These are phyloP conservation scores for Brachypodium distachyon DNA, from an alignment of 202 grass and related monocot species.

Conservation along the genomic window DNA sequence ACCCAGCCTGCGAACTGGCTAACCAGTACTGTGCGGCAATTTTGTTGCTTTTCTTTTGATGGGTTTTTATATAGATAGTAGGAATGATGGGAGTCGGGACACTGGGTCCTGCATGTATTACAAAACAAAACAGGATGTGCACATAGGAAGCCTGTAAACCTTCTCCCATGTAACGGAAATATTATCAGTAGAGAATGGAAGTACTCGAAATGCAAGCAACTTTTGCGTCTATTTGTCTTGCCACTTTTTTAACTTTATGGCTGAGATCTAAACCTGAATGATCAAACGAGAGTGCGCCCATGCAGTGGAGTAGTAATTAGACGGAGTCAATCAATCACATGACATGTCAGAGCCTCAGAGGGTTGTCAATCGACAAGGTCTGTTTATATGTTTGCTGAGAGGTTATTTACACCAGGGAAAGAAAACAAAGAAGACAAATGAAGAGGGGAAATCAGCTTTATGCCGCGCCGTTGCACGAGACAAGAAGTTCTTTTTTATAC, in stretches of 20 bases:
- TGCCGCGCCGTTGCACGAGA: not conserved
- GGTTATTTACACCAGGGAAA: conserved; percentile 31
- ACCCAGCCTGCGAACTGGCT: not conserved
- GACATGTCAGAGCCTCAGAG: too few relatives aligned
- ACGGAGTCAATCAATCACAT: not conserved
- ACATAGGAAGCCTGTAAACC: conserved; percentile 22
- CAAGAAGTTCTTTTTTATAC: conserved; percentile 46
- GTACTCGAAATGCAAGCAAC: too few relatives aligned
- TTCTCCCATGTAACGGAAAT: not conserved
- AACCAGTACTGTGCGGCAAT: conserved; percentile 4
- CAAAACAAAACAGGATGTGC: not conserved
- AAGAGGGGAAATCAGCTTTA: not conserved
- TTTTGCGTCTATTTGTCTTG: too few relatives aligned
- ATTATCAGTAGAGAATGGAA: not conserved
- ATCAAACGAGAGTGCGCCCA: too few relatives aligned
- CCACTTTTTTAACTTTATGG: too few relatives aligned
- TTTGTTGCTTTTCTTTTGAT: conserved; percentile 18
- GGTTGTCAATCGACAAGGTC: conserved; percentile 17
- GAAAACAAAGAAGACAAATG: not conserved
- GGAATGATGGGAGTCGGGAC: not conserved
- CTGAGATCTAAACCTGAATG: too few relatives aligned
- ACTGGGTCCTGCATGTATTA: not conserved
- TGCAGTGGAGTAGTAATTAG: too few relatives aligned
- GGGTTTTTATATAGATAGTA: not conserved
- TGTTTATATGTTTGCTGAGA: not conserved